Conservation (phyloP, 805 yeast species). For the Dipodascus geniculatus region DNA sequence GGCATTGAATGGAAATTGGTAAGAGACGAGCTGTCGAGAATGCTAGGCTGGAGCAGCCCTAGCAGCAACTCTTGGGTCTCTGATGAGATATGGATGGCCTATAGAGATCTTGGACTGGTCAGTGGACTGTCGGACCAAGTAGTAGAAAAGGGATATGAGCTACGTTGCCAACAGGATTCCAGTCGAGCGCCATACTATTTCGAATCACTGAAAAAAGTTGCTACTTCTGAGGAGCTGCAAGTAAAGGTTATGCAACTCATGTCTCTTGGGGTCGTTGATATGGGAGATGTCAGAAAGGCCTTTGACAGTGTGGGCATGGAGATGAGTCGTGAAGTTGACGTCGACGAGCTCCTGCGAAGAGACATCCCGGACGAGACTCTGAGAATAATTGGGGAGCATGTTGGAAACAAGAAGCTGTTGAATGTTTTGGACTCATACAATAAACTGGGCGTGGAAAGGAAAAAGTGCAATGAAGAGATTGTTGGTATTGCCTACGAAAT, state of each 20-base stretch:
- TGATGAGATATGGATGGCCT: not conserved
- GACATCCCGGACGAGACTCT: slow-evolving; percentile 3
- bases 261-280: slow-evolving; percentile 42
- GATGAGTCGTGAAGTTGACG: slow-evolving; percentile 6
- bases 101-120: slow-evolving; percentile 9
- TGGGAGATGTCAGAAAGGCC: slow-evolving; percentile 34
- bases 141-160: slow-evolving; percentile 37
- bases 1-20: not conserved
- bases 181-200: slow-evolving; percentile 37
- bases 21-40: not conserved
- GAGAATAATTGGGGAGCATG: not conserved
- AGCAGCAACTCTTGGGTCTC: not conserved
- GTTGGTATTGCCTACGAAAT: slow-evolving; percentile 1
- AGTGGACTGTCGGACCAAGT: slow-evolving; percentile 28
- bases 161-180: slow-evolving; percentile 33
- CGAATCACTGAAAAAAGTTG: slow-evolving; percentile 43
- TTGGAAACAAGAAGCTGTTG: not conserved
- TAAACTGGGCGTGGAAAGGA: slow-evolving; percentile 3
- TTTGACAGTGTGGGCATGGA: slow-evolving; percentile 26
- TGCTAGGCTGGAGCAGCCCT: not conserved
- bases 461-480: slow-evolving; percentile 5
- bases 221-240: slow-evolving; percentile 39
- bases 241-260: slow-evolving; percentile 34
- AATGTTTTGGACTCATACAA: slow-evolving; percentile 3
- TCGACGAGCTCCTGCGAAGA: slow-evolving; percentile 4